Base-by-base conservation (phyloP, 805 yeast species). In the Scheffersomyces amazonensis region DNA sequence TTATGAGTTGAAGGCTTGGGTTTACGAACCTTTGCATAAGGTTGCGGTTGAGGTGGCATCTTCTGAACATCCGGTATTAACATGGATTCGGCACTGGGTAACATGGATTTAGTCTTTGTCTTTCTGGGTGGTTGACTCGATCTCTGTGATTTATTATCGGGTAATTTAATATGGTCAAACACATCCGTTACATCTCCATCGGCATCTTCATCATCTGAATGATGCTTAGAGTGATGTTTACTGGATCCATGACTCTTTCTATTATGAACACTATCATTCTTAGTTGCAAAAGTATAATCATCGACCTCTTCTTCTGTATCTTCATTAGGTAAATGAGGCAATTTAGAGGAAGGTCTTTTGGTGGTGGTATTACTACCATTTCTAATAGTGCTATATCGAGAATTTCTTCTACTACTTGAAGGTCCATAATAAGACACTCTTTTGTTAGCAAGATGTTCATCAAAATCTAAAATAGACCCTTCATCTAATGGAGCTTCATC, bases 81-180 rank as follows among this genome's bases (percentile, higher is more conserved):
- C 69, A 64, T 62, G 5, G 63, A 51, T 19, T 60, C 60, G 1
- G 68, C 62, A 40, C 59, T 54, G 3, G 71, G 70, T 36, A 55
- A 49, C 52, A 54, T 53, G 2, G 66, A 54, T 41, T 53, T 56
- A 32, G 51, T 41, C 35, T 47, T 49, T 16, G 40, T 42, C 12
- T 29, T 42, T 27, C 27, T 28, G 11, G n/a, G 25, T 11, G 32
- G 29, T 11, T 34, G 37, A 16, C 43, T 35, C 23, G 46, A 39
- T 17, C 34, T 41, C 5, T 35, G 37, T 2, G 39, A 27, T 33
- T 43, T 46, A 4, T 46, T 66, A 29, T 72, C 72, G 6, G 82
- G 83, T 40, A 77, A 54, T 47, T 71, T 69, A 43, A 73, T 64
- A 37, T 62, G 62, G 43, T 73, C 78, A 53, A 75, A 73, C 19